Evolutionary conservation across 768 basidiomycete genomes (phyloP), one percentile per base, ranked within the genome.

Genomic region (Agaricus sinodeliciosus): DNA sequence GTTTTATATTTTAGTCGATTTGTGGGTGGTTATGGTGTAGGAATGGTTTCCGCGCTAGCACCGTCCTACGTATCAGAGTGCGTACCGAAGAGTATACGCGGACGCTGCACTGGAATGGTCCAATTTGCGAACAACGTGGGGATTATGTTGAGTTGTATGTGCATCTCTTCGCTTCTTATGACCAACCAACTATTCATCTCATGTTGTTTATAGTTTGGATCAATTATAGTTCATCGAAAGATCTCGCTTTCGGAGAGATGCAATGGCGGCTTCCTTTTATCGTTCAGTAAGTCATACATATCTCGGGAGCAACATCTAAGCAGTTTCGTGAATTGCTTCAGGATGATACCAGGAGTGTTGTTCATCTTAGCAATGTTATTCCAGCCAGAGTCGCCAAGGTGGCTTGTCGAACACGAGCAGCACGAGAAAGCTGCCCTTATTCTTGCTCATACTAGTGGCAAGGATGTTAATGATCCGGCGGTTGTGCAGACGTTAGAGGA

Each of bases 1-100:
- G 68, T 76, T 5, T 66, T 77, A 35, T 77, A 73, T 55, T 74
- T 75, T 57, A 69, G 75, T 47, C 72, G 81, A 3, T 85, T 84
- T 63, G 51, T 86, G 0, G 73, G 77, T 5, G 84, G 85, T 18
- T 67, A 83, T 47, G 82, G 84, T 8, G 72, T 84, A 25, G 81
- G 82, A 9, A 75, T 77, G 71, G 69, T 74, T 6, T 71, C 73
- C 1, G 75, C 77, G 3, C 62, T 80, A 2, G 71, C 76, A 4
- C 78, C 79, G 11, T 67, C 75, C 0, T 81, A 80, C 43, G 69
- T 78, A 9, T 78, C 77, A 0, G 79, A 80, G 60, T 78, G 71
- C 43, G 69, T 72, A 2, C 78, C 78, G 2, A 71, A 63, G 49
- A 60, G 64, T 15, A 77, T 80, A 41, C 70, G 79, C 34, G 78